Base-by-base conservation (phyloP, 306 rosid genomes). In the Alnus glutinosa region DNA sequence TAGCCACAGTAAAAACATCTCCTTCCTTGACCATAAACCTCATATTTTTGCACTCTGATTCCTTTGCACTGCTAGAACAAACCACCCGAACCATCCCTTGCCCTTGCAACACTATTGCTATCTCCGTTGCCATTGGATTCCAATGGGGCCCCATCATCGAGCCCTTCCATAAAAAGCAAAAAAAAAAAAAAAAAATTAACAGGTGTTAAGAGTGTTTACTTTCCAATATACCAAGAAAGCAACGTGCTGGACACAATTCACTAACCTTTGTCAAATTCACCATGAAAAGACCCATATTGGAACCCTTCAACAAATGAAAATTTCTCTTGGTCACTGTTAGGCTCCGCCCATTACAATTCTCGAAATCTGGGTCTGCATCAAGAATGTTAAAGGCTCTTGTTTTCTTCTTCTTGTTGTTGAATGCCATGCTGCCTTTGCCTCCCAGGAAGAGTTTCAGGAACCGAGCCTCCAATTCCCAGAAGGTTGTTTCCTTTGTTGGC, bases 61-160 rank as follows among this genome's bases (percentile, higher is more conserved):
- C 71, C 44, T 71, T 74, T 7, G 54, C 70, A 10, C 51, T 83
- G 87, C 87, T 85, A 19, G 97, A 84, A 82, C 94, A 88, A 2
- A 88, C 88, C 23, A 79, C 87, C 57, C 91, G 75, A 32, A 91
- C 90, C 94, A 95, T 91, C 55, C 98, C 98, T 80, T 80, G 59
- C 55, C 97, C 97, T 1, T 88, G 75, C 73, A 90, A 49, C 19
- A 84, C 95, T 52, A 92, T 76, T 44, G 88, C 81, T 50, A 92
- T 78, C 93, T 94, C 97, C 9, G 87, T 77, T 69, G 95, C 95
- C 79, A 68, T 78, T 59, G 92, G 95, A 79, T 94, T 92, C 97
- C 97, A 94, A 76, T 92, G 98, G 7, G 98, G 98, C 69, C 88
- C 98, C 97, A 94, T 71, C 89, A 92, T 91, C n/a, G 97, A 85